phyloP scores from a whole-genome alignment of 495 filamentous ascomycete genomes.

The Pyronema omphalodes region DNA sequence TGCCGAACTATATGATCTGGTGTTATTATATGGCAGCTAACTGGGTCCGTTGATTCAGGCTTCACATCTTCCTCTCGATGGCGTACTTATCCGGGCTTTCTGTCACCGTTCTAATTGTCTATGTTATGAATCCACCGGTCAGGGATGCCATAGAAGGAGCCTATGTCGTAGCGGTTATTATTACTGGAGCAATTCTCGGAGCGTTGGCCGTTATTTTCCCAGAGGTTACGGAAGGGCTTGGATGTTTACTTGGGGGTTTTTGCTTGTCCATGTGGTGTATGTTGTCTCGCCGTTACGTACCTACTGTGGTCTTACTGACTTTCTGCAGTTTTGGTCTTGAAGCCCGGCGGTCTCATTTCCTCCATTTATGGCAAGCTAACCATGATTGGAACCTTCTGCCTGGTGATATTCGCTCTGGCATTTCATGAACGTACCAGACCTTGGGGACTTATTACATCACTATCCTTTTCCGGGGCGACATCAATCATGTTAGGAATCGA shows the following conservation, averaged over 20 bases:
- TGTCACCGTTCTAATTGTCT: constrained; percentile 69
- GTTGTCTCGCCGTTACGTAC: constrained; percentile 3
- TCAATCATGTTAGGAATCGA: constrained; percentile 68
- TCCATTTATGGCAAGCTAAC: constrained; percentile 42
- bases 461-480: constrained; percentile 67
- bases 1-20: not conserved
- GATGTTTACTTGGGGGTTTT: constrained; percentile 76
- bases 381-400: constrained; percentile 55
- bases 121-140: constrained; percentile 73
- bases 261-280: constrained; percentile 68
- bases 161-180: constrained; percentile 62
- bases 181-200: constrained; percentile 63
- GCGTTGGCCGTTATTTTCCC: constrained; percentile 58
- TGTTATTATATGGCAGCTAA: constrained; percentile 1
- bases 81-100: constrained; percentile 55
- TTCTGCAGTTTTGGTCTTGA: constrained; percentile 44
- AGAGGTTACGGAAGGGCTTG: constrained; percentile 72
- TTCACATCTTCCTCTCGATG: constrained; percentile 66
- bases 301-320: not conserved
- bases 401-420: constrained; percentile 49
- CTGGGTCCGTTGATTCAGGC: constrained; percentile 21
- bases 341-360: constrained; percentile 53
- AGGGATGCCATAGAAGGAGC: constrained; percentile 63
- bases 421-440: constrained; percentile 62
- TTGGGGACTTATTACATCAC: constrained; percentile 56